A percentile compares a stretch with the other conserved stretches of the same genome.
Conservation (phyloP, 2,329 filamentous ascomycete species). For the Myriosclerotinia duriaeana region DNA sequence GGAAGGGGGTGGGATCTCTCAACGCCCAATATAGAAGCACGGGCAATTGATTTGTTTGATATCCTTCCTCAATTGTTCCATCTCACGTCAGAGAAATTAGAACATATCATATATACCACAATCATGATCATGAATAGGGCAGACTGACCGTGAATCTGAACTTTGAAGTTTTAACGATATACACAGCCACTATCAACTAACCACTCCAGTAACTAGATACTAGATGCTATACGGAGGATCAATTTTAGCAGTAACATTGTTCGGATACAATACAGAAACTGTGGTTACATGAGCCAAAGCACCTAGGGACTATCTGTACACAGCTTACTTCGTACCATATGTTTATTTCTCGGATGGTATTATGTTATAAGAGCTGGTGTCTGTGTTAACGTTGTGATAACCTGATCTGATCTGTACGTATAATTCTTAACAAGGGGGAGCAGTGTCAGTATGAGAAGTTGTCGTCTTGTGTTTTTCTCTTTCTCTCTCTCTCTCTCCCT, state of each 20-base stretch:
- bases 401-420: neutral
- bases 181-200: conserved; percentile 8
- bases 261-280: conserved; percentile 18
- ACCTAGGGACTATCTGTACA: conserved; percentile 14
- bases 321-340: neutral
- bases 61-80: conserved; percentile 20
- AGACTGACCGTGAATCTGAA: conserved; percentile 18
- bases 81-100: conserved; percentile 23
- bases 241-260: conserved; percentile 8
- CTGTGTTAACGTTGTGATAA: neutral
- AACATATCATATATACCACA: no score
- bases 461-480: conserved; percentile 1
- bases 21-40: conserved; percentile 21
- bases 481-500: neutral
- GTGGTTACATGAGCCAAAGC: conserved; percentile 8
- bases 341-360: conserved; percentile 14
- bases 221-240: conserved; percentile 1
- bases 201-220: neutral
- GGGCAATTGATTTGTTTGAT: conserved; percentile 15
- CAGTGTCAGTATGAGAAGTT: neutral
- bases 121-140: neutral
- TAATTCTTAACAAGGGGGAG: neutral
- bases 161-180: conserved; percentile 2
- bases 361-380: neutral
- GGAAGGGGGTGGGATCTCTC: conserved; percentile 1